Base-by-base conservation (phyloP, 345 rosid genomes). In the Eucalyptus decipiens region DNA sequence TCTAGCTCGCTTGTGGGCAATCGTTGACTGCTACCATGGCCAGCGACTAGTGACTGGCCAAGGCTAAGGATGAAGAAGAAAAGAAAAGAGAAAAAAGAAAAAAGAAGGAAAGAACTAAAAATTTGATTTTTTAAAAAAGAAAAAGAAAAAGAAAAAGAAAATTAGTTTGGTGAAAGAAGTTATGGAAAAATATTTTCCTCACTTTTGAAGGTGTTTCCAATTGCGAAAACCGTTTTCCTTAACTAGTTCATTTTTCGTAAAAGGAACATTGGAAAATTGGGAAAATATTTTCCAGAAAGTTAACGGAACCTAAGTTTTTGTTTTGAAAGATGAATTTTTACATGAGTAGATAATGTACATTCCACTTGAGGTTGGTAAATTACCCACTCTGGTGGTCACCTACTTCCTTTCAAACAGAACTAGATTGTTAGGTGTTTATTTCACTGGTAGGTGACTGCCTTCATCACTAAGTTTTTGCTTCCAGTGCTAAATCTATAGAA, bases 221-320 rank as follows among this genome's bases (percentile, higher is more conserved):
- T 51, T 3, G 4, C 0, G 1, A 9, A 51, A 51, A 51, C 23
- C 23, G 2, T 51, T 51, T 51, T 3, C 54, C 23, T 51, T 51
- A 1, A 51, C 0, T 51, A 51, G 56, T 51, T 51, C 0, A 51
- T 51, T 17, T 51, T 18, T 0, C 4, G 1, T 51, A 51, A 18
- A 51, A 51, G 0, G 23, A 51, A 51, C 54, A 17, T 3, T 0
- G 9, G 0, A 51, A 51, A 51, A 51, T 51, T 1, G 1, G 23
- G 4, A 51, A 51, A 51, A 51, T 7, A 51, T 3, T 51, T 51
- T 18, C 1, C 4, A 51, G 9, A 0, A 51, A 18, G 23, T 51
- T 2, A 51, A 51, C 1, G 9, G 23, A 51, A 69, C 21, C 26
- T 32, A 5, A 69, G 13, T 32, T 67, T 67, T 18, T 69, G 80